A percentile compares a stretch with the other conserved stretches of the same genome.
Conservation (phyloP, 345 rosid genomes). For the Rubroshorea leprosula region DNA sequence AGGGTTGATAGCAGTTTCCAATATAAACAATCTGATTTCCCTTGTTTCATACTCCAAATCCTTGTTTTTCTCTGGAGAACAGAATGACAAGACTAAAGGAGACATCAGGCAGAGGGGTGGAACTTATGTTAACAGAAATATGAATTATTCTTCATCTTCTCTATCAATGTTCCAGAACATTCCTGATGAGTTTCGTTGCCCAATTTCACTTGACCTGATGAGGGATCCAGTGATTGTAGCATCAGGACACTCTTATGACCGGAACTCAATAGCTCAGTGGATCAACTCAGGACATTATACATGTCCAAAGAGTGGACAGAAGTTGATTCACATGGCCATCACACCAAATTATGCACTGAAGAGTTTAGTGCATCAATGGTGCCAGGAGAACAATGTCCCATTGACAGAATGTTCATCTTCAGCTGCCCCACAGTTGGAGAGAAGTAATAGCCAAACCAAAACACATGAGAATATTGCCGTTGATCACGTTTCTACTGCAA, state of each 20-base stretch:
- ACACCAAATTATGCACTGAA: conserved; percentile 61
- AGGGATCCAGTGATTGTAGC: conserved; percentile 61
- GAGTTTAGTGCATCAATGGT: conserved; percentile 59
- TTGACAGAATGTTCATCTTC: conserved; percentile 30
- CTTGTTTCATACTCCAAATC: conserved; percentile 43
- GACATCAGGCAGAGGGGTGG: conserved; percentile 23
- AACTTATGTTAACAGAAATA: conserved; percentile 15
- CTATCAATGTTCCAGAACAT: conserved; percentile 27
- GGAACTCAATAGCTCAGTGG: conserved; percentile 61
- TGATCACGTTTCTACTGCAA: conserved; percentile 46
- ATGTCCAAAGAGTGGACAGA: conserved; percentile 62
- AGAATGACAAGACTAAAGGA: conserved; percentile 21
- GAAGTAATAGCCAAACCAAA: conserved; percentile 26
- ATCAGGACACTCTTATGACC: conserved; percentile 63
- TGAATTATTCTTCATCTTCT: conserved; percentile 36
- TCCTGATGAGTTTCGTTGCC: conserved; percentile 64
- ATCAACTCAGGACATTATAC: conserved; percentile 62
- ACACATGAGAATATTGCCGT: conserved; percentile 23
- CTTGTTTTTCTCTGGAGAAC: conserved; percentile 28
- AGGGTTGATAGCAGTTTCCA: conserved; percentile 52
- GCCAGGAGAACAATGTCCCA: conserved; percentile 54
- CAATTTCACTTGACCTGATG: conserved; percentile 63
- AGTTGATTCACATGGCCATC: conserved; percentile 60
- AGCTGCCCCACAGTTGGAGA: conserved; percentile 25
- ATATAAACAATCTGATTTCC: conserved; percentile 54